These are phyloP conservation scores for Cryphonectria nitschkei DNA, from an alignment of 2,329 filamentous ascomycete genomes.

Conservation along the genomic window DNA sequence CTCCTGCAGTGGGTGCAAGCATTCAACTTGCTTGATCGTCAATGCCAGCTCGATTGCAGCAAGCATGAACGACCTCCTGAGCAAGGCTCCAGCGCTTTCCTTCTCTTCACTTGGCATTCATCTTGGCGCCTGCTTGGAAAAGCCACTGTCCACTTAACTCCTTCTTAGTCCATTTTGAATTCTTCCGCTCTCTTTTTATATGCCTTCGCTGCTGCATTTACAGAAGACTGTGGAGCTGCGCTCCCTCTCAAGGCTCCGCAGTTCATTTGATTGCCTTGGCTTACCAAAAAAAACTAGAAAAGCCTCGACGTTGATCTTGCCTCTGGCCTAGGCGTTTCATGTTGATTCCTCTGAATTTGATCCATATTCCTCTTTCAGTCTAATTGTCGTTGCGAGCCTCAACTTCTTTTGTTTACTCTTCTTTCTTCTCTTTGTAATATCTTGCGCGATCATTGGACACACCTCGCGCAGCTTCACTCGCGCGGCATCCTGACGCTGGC, in stretches of 20 bases:
- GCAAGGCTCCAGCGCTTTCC: slow-evolving; percentile 10
- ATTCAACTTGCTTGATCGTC: not conserved
- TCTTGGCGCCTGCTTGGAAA: slow-evolving; percentile 9
- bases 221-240: not conserved
- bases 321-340: not conserved
- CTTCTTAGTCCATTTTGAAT: slow-evolving; percentile 17
- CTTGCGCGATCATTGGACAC: not conserved
- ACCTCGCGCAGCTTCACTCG: not conserved
- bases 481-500: not conserved
- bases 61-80: not conserved
- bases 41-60: not conserved
- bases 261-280: not conserved
- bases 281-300: not conserved
- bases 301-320: not conserved
- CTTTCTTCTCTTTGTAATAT: too few relatives aligned
- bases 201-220: not conserved
- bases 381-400: not conserved
- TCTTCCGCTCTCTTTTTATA: not conserved
- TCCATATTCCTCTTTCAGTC: not conserved
- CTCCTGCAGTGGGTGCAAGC: not conserved
- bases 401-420: not conserved
- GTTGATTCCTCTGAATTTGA: not conserved
- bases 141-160: slow-evolving; percentile 9
- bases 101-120: slow-evolving; percentile 14
- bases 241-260: not conserved